Evolutionary conservation across 2,329 filamentous ascomycete species (phyloP), one percentile per base, ranked within the genome.

Genomic region (Sphaceloma murrayae): DNA sequence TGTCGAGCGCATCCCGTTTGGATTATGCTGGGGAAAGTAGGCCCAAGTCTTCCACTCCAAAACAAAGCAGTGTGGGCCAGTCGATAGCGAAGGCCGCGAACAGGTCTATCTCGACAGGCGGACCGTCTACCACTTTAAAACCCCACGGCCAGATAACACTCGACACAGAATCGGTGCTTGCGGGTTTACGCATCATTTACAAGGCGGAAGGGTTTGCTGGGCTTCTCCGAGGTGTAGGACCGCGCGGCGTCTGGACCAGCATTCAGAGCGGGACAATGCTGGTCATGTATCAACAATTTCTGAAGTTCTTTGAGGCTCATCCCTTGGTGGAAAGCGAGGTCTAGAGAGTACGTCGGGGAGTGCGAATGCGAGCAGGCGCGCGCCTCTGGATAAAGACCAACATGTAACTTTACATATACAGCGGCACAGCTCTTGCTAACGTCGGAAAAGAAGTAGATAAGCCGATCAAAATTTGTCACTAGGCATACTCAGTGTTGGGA

Each of bases 181-280:
- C 77, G 2, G 91, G 89, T 1, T 66, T 98, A 27, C 78, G 73
- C 54, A 74, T 94, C 52, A 93, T 98, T 55, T 98, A 96, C 66
- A 78, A 76, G 53, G 85, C 82, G 4, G 91, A 98, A 64, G 91
- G 91, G 1, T 54, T 96, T 11, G 75, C 75, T 2, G 93, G 91
- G 1, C 93, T 86, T 80, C 98, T 98, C 65, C 78, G 91, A 47
- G 91, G 91, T 18, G 89, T 98, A 1, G 89, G 89, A 0, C 91
- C 91, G 1, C 77, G 91, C 44, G 82, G 82, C 46, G 85, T 96
- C 10, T 98, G 91, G 91, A 98, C 91, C 16, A 94, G 89, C 57
- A 85, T 96, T 47, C 91, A 98, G 68, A 94, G 85, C 58, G 85
- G 88, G 31, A 94, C 86, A 52, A 96, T 96, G 89, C 70, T 96